phyloP scores from a whole-genome alignment of 352 stramenopile genomes.

The Pythium phragmitis region DNA sequence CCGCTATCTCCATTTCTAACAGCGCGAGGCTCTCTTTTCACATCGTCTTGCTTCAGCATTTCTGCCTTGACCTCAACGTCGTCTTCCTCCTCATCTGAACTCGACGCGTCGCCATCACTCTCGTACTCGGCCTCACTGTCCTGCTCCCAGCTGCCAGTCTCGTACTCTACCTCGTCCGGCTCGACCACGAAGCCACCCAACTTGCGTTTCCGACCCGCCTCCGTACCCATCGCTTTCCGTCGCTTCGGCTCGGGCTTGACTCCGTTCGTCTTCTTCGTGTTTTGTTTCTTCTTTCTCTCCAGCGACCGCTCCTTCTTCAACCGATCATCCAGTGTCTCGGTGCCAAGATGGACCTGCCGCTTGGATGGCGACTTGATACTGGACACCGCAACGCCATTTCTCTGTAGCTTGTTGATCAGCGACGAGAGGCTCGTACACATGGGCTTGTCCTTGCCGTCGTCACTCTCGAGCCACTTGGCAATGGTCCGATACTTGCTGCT shows the following conservation, averaged over 20 bases:
- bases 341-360: constrained; percentile 21
- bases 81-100: constrained; percentile 32
- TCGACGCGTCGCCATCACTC: constrained; percentile 35
- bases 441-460: constrained; percentile 40
- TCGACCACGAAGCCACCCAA: constrained; percentile 23
- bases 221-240: constrained; percentile 11
- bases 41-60: constrained; percentile 26
- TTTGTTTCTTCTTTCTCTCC: background rate
- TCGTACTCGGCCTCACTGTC: constrained; percentile 37
- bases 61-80: constrained; percentile 25
- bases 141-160: constrained; percentile 13
- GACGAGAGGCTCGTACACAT: constrained; percentile 23
- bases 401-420: constrained; percentile 31
- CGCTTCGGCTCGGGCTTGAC: constrained; percentile 24
- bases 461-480: constrained; percentile 52
- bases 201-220: constrained; percentile 9
- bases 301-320: constrained; percentile 18
- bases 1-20: background rate
- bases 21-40: constrained; percentile 27
- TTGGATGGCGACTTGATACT: constrained; percentile 9
- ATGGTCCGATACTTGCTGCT: constrained; percentile 51
- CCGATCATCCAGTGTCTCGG: constrained; percentile 49
- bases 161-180: constrained; percentile 26
- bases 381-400: background rate
- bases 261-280: constrained; percentile 8